Evolutionary conservation across 1,139 yeast species (phyloP), one percentile per base, ranked within the genome.

Genomic region (Debaryomyces subglobosus): DNA sequence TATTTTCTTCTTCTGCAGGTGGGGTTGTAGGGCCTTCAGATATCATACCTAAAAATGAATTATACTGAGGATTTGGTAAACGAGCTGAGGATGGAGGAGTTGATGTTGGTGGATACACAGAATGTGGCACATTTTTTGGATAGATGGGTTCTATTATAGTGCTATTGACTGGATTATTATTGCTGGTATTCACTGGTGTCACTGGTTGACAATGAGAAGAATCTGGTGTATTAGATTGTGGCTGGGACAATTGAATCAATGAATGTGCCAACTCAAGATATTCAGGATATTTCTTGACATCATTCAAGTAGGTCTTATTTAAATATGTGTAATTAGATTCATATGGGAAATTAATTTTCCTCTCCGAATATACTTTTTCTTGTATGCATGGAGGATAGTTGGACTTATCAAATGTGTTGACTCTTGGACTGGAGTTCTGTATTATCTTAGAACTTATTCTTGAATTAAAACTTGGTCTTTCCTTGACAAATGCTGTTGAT

Each of bases 261-360:
- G 76, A 69, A 53, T 74, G 77, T 1, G 81, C 81, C 49, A 75
- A 64, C 54, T 76, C 79, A 59, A 76, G 65, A 55, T 76, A 76
- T 58, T 75, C 79, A n/a, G 80, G 80, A 58, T 71, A 76, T 53
- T 60, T 67, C 50, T 71, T 74, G 39, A 76, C 78, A 55, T 76
- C 81, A 36, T 64, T 71, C 58, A 76, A 61, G 53, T 76, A 76
- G 6, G 79, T 73, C 52, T 71, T 66, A 58, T 74, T 74, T 57
- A 74, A 64, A 57, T 80, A 80, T 15, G 82, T 77, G 58, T 80
- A 80, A 55, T 80, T 79, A 21, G 80, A 77, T 56, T 79, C 82
- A 59, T 75, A 81, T 6, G 85, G 85, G 56, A 78, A 81, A 58
- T 79, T 76, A 43, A 78, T 73, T 53, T 73, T 73, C 45, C 73